Conservation (phyloP, 306 rosid species). For the Fragaria ananassa region DNA sequence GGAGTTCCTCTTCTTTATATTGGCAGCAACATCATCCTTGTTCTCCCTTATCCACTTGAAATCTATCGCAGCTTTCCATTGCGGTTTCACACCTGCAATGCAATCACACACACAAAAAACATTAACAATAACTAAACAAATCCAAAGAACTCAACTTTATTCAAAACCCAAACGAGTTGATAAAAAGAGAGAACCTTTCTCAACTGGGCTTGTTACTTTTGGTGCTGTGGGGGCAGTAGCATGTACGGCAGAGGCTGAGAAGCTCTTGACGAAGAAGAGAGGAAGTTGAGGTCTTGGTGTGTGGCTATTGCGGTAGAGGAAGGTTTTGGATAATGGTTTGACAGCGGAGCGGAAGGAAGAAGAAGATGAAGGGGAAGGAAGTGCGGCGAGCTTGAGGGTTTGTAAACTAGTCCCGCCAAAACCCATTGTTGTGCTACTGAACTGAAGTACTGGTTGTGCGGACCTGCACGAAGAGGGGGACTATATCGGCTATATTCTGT, state of each 20-base stretch:
- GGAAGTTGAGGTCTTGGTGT: conserved; percentile 28
- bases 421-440: conserved; percentile 32
- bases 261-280: conserved; percentile 35
- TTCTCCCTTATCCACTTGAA: conserved; percentile 96
- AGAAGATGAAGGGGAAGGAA: conserved; percentile 38
- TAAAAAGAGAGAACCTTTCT: conserved; percentile 40
- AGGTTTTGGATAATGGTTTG: conserved; percentile 26
- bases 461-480: background rate
- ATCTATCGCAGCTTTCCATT: conserved; percentile 86
- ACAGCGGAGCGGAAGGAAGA: conserved; percentile 37
- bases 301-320: conserved; percentile 26
- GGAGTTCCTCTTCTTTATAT: conserved; percentile 68
- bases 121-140: background rate
- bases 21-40: conserved; percentile 69
- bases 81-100: conserved; percentile 52
- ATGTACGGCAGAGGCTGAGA: conserved; percentile 47
- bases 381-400: conserved; percentile 40
- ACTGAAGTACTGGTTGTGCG: background rate
- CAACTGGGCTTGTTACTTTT: conserved; percentile 27
- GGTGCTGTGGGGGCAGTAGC: conserved; percentile 25
- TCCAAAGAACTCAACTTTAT: background rate
- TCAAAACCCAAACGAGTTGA: background rate
- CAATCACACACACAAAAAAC: conserved; percentile 15
- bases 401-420: conserved; percentile 43
- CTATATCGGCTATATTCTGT: too few relatives aligned